Percentiles rank a stretch among this genome's conserved stretches.
phyloP scores from a whole-genome alignment of 1,139 yeast species.

The Hemisphaericaspora xylofermentans region DNA sequence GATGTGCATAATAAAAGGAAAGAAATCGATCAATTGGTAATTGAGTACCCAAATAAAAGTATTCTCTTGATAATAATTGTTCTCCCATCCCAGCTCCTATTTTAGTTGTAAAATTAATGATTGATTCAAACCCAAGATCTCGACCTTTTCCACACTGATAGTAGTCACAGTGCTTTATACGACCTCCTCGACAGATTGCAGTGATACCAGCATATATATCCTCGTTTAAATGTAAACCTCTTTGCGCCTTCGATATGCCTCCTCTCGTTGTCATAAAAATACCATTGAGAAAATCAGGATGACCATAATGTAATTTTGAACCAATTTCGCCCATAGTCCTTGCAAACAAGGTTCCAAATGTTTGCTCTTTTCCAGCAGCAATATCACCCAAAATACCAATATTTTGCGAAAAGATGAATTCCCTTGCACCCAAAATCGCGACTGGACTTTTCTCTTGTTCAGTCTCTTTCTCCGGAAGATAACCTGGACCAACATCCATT shows the following conservation, averaged over 20 bases:
- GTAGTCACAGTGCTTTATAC: slow-evolving; percentile 98
- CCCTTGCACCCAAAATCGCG: slow-evolving; percentile 99
- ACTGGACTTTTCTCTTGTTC: slow-evolving; percentile 65
- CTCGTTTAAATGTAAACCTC: slow-evolving; percentile 97
- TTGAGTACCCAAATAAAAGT: slow-evolving; percentile 96
- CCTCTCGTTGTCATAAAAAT: slow-evolving; percentile 97
- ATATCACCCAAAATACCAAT: slow-evolving; percentile 99
- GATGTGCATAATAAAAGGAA: slow-evolving; percentile 97
- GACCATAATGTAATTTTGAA: slow-evolving; percentile 99
- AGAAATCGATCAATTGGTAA: slow-evolving; percentile 95
- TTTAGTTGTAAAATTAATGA: slow-evolving; percentile 96
- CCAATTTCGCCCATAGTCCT: slow-evolving; percentile 98
- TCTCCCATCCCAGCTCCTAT: slow-evolving; percentile 99
- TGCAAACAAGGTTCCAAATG: slow-evolving; percentile 97
- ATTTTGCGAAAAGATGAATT: slow-evolving; percentile 97
- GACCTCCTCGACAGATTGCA: slow-evolving; percentile 96
- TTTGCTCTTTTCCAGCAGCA: slow-evolving; percentile 99
- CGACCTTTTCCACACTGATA: slow-evolving; percentile 99
- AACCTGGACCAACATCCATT: slow-evolving; percentile 80
- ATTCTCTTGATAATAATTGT: slow-evolving; percentile 97
- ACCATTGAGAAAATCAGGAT: slow-evolving; percentile 97
- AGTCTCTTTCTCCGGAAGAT: slow-evolving; percentile 54
- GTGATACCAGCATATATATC: slow-evolving; percentile 99
- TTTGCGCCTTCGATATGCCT: slow-evolving; percentile 98
- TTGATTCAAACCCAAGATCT: slow-evolving; percentile 98